A percentile compares a stretch with the other conserved stretches of the same genome.
Conservation (phyloP, 1,284 basidiomycete genomes). For the Tylopilus sp. region DNA sequence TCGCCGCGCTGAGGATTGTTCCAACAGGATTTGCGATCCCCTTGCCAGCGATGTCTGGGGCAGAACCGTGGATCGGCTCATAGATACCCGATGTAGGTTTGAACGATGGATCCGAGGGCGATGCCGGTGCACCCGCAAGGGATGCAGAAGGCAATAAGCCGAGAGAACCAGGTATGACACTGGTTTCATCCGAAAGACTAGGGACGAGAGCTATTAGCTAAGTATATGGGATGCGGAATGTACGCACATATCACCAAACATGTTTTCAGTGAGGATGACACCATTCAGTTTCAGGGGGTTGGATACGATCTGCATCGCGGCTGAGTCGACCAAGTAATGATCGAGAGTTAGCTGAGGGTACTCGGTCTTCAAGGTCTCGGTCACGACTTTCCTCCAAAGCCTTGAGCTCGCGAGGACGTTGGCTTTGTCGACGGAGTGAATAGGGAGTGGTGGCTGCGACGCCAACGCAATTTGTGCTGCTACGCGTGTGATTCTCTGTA, state of each 20-base stretch:
- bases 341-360: constrained; percentile 84
- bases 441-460: constrained; percentile 79
- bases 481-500: constrained; percentile 93
- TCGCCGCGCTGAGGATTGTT: constrained; percentile 93
- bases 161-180: constrained; percentile 96
- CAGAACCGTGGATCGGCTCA: constrained; percentile 95
- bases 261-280: constrained; percentile 90
- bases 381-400: constrained; percentile 91
- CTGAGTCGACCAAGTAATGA: constrained; percentile 94
- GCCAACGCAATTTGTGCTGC: constrained; percentile 90
- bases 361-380: constrained; percentile 77
- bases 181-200: constrained; percentile 93
- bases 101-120: constrained; percentile 61
- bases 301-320: constrained; percentile 93
- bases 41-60: constrained; percentile 93
- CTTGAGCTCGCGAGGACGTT: constrained; percentile 96
- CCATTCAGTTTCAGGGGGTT: constrained; percentile 95
- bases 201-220: constrained; percentile 3
- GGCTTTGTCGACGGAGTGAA: constrained; percentile 98
- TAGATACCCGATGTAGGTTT: constrained; percentile 84
- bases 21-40: constrained; percentile 97
- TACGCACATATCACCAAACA: constrained; percentile 93
- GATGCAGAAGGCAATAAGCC: constrained; percentile 96
- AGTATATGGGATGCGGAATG: no score
- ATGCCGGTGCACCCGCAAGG: constrained; percentile 84